Evolutionary conservation across 2,329 filamentous ascomycete genomes (phyloP).

Genomic region (Scortechinia acanthostroma): DNA sequence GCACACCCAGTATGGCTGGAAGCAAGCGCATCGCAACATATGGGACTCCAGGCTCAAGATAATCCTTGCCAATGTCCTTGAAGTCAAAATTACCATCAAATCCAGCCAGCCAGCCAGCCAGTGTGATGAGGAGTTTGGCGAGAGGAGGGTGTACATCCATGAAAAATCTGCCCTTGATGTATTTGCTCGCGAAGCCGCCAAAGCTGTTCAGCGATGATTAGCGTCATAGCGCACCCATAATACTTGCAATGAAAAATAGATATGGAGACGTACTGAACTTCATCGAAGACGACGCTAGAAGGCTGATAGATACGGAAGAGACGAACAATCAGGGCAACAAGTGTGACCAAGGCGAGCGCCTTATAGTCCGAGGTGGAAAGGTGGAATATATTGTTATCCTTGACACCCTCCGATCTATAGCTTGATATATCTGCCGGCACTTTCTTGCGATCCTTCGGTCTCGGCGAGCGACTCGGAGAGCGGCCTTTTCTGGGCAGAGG

Average conservation of each 20-base stretch:
- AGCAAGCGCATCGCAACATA: slow-evolving; percentile 97
- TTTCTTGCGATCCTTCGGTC: slow-evolving; percentile 22
- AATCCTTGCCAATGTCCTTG: slow-evolving; percentile 99
- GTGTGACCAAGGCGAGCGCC: slow-evolving; percentile 42
- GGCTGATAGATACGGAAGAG: slow-evolving; percentile 66
- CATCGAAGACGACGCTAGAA: slow-evolving; percentile 64
- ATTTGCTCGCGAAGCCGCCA: slow-evolving; percentile 95
- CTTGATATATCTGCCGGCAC: slow-evolving; percentile 17
- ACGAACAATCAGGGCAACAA: slow-evolving; percentile 50
- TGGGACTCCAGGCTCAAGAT: slow-evolving; percentile 85
- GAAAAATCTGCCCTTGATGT: slow-evolving; percentile 98
- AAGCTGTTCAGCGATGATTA: slow-evolving; percentile 54
- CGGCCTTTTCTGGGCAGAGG: slow-evolving; percentile 17
- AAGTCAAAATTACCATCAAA: slow-evolving; percentile 97
- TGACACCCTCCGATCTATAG: slow-evolving; percentile 40
- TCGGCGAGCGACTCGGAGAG: slow-evolving; percentile 23
- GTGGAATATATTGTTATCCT: slow-evolving; percentile 57
- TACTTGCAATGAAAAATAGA: background rate
- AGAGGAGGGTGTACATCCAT: slow-evolving; percentile 99
- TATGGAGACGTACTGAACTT: slow-evolving; percentile 58
- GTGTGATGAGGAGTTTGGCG: slow-evolving; percentile 90
- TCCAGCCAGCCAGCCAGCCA: slow-evolving; percentile 88
- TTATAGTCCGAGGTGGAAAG: slow-evolving; percentile 55
- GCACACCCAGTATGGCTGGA: slow-evolving; percentile 80
- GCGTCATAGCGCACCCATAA: background rate